Base-by-base conservation (phyloP, 495 filamentous ascomycete species). In the Glonium stellatum region DNA sequence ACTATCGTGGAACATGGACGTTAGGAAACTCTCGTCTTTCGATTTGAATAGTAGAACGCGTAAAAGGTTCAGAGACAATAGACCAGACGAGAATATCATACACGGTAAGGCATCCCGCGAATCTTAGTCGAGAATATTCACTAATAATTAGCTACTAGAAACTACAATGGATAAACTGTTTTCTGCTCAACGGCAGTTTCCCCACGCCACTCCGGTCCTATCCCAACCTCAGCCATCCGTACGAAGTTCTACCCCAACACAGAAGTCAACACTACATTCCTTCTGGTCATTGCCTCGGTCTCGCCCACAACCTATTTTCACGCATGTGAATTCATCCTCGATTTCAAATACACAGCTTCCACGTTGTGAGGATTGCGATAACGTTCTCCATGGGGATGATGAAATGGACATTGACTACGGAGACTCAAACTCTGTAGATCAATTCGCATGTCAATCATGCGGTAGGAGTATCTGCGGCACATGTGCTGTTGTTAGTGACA, bases 321-420 rank as follows among this genome's bases (percentile, higher is more conserved):
- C 47, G 41, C 10, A 35, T 50, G 18, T 27, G 19, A 10, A 46
- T 23, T 11, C 39, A 42, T 56, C 36, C 27, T 31, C 50, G 50
- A 1, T 37, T 6, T 11, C 22, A 15, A 55, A 27, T 15, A 41
- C 27, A 31, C 52, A 62, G 19, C 41, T 13, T 21, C 55, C 60
- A 52, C 55, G 59, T 9, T 74, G 72, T 55, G 69, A 73, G 27
- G 72, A 74, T 49, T 74, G 72, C 66, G 72, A 74, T 31, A 34
- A 44, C 19, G 18, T 55, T 18, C 54, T 67, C 5, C 34, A 48
- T n/a, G n/a, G 22, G 15, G 57, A 63, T 1, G 25, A 10, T 4
- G 37, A 55, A 25, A 71, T 54, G 50, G 49, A 49, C 34, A 47
- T 56, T 0, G 69, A 74, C 51, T 58, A 61, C 21, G 65, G 55